These are phyloP conservation scores for Rhododendron ovatum DNA, from an alignment of 148 eudicot genomes.

Conservation along the genomic window DNA sequence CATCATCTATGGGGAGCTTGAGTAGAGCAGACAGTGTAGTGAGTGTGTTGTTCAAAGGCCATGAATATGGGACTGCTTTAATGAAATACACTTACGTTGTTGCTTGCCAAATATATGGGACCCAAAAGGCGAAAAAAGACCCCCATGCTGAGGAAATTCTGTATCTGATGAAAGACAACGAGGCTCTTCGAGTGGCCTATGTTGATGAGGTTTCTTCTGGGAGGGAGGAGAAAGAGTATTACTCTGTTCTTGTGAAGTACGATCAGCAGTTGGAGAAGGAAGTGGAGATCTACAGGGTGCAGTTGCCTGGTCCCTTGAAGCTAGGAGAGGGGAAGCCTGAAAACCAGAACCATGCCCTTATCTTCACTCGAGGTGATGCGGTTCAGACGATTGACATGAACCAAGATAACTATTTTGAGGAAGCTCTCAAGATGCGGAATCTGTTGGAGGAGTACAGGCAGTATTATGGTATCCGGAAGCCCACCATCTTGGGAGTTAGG, in stretches of 20 bases:
- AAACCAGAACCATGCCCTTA: conserved; percentile 90
- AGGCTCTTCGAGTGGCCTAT: conserved; percentile 94
- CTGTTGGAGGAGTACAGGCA: conserved; percentile 73
- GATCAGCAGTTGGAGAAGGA: conserved; percentile 71
- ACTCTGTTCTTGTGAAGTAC: conserved; percentile 91
- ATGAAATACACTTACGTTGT: conserved; percentile 58
- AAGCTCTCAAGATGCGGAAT: conserved; percentile 86
- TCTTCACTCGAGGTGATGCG: conserved; percentile 92
- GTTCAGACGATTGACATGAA: conserved; percentile 97
- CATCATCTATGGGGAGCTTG: conserved; percentile 43
- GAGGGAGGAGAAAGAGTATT: conserved; percentile 63
- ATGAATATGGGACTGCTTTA: conserved; percentile 49
- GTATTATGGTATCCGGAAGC: conserved; percentile 77
- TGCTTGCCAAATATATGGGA: conserved; percentile 55
- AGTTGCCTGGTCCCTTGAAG: conserved; percentile 87
- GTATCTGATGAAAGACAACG: conserved; percentile 68
- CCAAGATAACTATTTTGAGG: conserved; percentile 95
- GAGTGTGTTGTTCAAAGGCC: conserved; percentile 40
- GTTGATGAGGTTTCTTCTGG: conserved; percentile 73
- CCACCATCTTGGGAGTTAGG: conserved; percentile 86
- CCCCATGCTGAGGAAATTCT: conserved; percentile 88
- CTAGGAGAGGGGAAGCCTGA: conserved; percentile 97
- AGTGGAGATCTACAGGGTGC: conserved; percentile 85
- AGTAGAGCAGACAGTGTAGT: conserved; percentile 41
- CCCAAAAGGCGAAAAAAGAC: conserved; percentile 51